Percentiles rank a stretch among this genome's conserved stretches.
Conservation (phyloP, 2,329 filamentous ascomycete species). For the Stagonosporopsis rhizophila region DNA sequence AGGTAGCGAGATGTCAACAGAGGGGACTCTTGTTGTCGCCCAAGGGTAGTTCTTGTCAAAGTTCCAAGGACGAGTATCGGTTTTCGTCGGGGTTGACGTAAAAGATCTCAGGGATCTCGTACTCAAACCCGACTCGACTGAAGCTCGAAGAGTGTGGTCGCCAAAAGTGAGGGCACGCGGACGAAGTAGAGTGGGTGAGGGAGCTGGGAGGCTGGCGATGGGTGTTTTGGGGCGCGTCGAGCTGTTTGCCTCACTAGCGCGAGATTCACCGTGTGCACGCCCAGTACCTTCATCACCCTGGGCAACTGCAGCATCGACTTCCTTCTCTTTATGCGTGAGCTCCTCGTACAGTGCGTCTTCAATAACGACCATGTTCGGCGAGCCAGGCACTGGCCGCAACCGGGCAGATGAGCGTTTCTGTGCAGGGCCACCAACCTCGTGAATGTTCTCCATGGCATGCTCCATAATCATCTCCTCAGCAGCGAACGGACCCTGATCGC, state of each 20-base stretch:
- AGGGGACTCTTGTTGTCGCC: constrained; percentile 47
- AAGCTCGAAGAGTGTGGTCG: constrained; percentile 23
- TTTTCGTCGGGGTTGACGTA: constrained; percentile 32
- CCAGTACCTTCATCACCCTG: constrained; percentile 15
- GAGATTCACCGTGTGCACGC: constrained; percentile 20
- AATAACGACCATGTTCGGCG: constrained; percentile 41
- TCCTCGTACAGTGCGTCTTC: constrained; percentile 46
- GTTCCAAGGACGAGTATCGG: constrained; percentile 56
- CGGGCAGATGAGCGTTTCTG: constrained; percentile 46
- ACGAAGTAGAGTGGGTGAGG: constrained; percentile 33
- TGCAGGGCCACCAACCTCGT: constrained; percentile 37
- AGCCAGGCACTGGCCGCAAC: constrained; percentile 44
- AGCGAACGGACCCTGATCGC: constrained; percentile 44
- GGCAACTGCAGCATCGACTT: constrained; percentile 5
- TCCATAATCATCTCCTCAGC: constrained; percentile 50
- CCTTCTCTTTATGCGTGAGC: constrained; percentile 34
- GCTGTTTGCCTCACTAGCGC: constrained; percentile 19
- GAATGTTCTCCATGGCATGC: constrained; percentile 41
- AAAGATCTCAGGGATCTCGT: constrained; percentile 40
- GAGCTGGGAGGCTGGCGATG: constrained; percentile 35
- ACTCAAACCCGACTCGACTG: constrained; percentile 31
- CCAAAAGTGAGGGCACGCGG: constrained; percentile 33
- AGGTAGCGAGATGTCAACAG: constrained; percentile 52
- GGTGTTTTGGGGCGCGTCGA: constrained; percentile 27
- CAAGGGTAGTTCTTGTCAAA: constrained; percentile 57